phyloP scores from a whole-genome alignment of 129 eudicot species.

The Centrapalus pauciflorus region DNA sequence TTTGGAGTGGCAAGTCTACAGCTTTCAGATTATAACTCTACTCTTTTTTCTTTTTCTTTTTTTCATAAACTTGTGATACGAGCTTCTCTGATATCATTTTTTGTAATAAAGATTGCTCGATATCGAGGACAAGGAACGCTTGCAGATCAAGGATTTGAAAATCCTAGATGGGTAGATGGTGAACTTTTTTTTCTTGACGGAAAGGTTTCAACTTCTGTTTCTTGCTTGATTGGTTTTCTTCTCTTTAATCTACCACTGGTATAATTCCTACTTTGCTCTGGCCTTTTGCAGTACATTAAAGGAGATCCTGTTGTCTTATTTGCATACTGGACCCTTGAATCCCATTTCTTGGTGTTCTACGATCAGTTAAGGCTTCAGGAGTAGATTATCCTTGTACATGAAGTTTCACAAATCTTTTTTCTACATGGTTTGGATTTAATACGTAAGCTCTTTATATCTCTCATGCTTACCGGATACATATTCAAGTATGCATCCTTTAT shows the following conservation, averaged over 20 bases:
- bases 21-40: neutral
- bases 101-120: conserved; percentile 71
- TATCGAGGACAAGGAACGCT: conserved; percentile 97
- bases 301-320: conserved; percentile 87
- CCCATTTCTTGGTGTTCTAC: conserved; percentile 79
- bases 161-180: conserved; percentile 98
- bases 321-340: conserved; percentile 81
- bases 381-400: conserved; percentile 37
- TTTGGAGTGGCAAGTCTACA: conserved; percentile 82
- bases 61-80: neutral
- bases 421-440: conserved; percentile 16
- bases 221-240: neutral
- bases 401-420: conserved; percentile 19
- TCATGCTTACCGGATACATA: neutral
- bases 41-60: neutral
- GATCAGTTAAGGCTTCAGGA: conserved; percentile 68
- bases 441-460: conserved; percentile 36
- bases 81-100: conserved; percentile 15
- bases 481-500: neutral
- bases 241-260: neutral
- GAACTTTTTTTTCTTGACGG: conserved; percentile 96
- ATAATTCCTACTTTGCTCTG: neutral
- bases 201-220: conserved; percentile 46
- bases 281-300: conserved; percentile 58
- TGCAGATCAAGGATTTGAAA: conserved; percentile 77